A percentile compares a stretch with the other conserved stretches of the same genome.
phyloP scores from a whole-genome alignment of 2,329 filamentous ascomycete species.

The Calonectria henricotiae region DNA sequence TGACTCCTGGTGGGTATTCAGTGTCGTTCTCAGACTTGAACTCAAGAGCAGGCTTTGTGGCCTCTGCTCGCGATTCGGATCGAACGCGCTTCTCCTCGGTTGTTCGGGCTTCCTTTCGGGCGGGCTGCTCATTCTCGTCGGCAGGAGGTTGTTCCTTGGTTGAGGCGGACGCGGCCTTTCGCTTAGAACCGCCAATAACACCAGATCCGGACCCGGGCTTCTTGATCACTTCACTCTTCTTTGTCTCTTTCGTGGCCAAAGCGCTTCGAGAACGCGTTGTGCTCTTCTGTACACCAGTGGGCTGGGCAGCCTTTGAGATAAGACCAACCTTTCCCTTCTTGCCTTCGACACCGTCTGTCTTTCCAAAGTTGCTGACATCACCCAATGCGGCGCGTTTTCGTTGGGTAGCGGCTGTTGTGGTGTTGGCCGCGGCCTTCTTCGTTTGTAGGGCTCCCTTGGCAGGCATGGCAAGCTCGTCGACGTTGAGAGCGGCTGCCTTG shows the following conservation, averaged over 20 bases:
- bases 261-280: conserved; percentile 73
- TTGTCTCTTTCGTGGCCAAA: conserved; percentile 81
- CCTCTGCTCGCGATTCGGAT: conserved; percentile 52
- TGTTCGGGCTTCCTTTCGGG: conserved; percentile 76
- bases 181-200: conserved; percentile 77
- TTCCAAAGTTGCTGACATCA: conserved; percentile 96
- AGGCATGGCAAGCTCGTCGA: conserved; percentile 73
- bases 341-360: conserved; percentile 78
- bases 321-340: conserved; percentile 86
- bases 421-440: conserved; percentile 75
- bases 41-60: conserved; percentile 44
- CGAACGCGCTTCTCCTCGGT: conserved; percentile 67
- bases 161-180: conserved; percentile 72
- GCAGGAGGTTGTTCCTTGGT: conserved; percentile 70
- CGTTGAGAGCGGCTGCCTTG: conserved; percentile 84
- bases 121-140: conserved; percentile 78
- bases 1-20: conserved; percentile 56
- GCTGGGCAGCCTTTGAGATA: conserved; percentile 85
- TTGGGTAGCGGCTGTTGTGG: conserved; percentile 65
- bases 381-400: conserved; percentile 89
- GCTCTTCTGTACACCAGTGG: conserved; percentile 86
- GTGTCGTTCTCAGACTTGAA: conserved; percentile 41
- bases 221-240: conserved; percentile 73
- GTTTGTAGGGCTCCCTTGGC: conserved; percentile 78
- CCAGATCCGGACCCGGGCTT: conserved; percentile 82